A percentile compares a stretch with the other conserved stretches of the same genome.
Conservation (phyloP, 768 basidiomycete species). For the Phaeotremella fagi region DNA sequence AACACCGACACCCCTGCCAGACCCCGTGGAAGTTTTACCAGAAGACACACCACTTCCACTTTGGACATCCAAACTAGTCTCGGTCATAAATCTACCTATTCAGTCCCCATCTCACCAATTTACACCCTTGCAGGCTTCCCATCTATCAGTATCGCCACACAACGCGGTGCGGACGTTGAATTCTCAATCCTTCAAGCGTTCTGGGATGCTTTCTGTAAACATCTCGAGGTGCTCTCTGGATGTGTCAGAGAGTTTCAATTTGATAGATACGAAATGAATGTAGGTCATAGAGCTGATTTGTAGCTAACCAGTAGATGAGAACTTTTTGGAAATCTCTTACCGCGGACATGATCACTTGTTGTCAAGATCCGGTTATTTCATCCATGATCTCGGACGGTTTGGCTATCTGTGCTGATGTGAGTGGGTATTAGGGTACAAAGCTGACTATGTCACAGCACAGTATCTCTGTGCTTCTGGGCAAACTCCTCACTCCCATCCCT, state of each 20-base stretch:
- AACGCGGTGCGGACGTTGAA: slow-evolving; percentile 1
- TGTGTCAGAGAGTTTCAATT: slow-evolving; percentile 72
- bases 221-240: slow-evolving; percentile 75
- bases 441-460: slow-evolving; percentile 16
- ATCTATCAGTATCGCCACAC: background rate
- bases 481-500: slow-evolving; percentile 3
- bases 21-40: slow-evolving; percentile 4
- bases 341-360: slow-evolving; percentile 75
- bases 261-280: slow-evolving; percentile 82
- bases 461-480: slow-evolving; percentile 13
- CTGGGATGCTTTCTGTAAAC: slow-evolving; percentile 89
- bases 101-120: slow-evolving; percentile 64
- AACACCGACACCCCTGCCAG: background rate
- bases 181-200: slow-evolving; percentile 37
- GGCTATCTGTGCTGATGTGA: slow-evolving; percentile 82
- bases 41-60: slow-evolving; percentile 16
- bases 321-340: slow-evolving; percentile 75
- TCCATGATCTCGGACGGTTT: slow-evolving; percentile 84
- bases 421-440: slow-evolving; percentile 42
- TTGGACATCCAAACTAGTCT: slow-evolving; percentile 49
- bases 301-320: slow-evolving; percentile 51
- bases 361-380: slow-evolving; percentile 81
- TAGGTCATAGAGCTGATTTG: slow-evolving; percentile 7
- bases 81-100: slow-evolving; percentile 53
- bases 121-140: slow-evolving; percentile 65